phyloP scores from a whole-genome alignment of 495 filamentous ascomycete species.

The Trichoderma reesei region DNA sequence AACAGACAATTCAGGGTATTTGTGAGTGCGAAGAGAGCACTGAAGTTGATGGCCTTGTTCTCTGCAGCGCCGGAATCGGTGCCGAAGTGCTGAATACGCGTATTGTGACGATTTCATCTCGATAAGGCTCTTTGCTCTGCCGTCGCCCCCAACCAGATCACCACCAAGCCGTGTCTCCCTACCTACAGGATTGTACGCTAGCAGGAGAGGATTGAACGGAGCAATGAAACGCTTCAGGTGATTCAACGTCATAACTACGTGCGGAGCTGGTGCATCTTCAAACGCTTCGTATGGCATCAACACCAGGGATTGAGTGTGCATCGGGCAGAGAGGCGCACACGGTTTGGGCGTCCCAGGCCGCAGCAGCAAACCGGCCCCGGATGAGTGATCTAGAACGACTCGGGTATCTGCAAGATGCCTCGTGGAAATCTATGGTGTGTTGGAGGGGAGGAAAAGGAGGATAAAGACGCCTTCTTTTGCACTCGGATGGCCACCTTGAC shows the following conservation, averaged over 20 bases:
- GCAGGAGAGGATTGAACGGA: not conserved
- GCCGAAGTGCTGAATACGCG: not conserved
- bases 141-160: not conserved
- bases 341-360: not conserved
- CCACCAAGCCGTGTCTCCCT: not conserved
- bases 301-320: not conserved
- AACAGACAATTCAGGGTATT: not conserved
- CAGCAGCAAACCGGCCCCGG: not conserved
- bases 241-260: slow-evolving; percentile 1
- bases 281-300: not conserved
- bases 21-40: not conserved
- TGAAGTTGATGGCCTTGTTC: not conserved
- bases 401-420: no score
- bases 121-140: not conserved
- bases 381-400: not conserved
- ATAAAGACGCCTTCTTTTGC: not conserved
- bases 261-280: not conserved
- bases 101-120: not conserved
- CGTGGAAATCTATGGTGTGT: no score
- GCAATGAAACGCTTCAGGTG: not conserved
- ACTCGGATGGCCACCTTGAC: no score
- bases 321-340: not conserved
- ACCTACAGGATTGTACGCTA: not conserved
- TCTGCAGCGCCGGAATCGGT: not conserved
- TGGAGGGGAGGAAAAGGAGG: no score